Evolutionary conservation across 495 filamentous ascomycete genomes (phyloP), one percentile per base, ranked within the genome.

Genomic region (Parathielavia hyrcaniae): DNA sequence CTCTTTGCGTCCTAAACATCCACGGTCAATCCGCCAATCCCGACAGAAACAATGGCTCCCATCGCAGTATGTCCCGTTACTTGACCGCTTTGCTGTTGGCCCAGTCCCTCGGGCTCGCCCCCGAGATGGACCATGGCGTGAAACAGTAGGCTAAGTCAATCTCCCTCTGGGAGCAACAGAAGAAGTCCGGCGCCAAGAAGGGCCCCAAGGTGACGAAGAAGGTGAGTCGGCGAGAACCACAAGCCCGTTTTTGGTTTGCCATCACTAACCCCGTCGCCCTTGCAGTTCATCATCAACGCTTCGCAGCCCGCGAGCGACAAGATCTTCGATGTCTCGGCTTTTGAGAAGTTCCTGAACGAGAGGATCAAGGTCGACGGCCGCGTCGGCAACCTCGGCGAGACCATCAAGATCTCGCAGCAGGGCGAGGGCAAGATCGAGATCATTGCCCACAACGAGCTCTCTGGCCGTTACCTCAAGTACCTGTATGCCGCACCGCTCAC

Each of bases 261-360:
- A 23, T 26, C 32, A 55, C 65, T 71, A 51, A 49, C 61, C 61
- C n/a, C 20, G 53, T 58, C 40, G 32, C 35, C 16, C 17, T 61
- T 20, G 55, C 59, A 96, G 93, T 98, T 88, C 86, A 83, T 92
- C 79, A 97, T 98, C 89, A 95, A 97, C 79, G 91, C 91, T 71
- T 90, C 87, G 62, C 93, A 97, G 77, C 95, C 93, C 67, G 91
- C 90, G 60, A 86, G 83, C 79, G 95, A 98, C 85, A 97, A 97
- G 86, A 98, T 98, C 83, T 98, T 98, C 88, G 91, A 98, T 74
- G 85, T 96, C 74, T 84, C 87, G 63, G 91, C 92, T 67, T 98
- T 97, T 79, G 91, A 97, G 83, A 97, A 97, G 85, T 98, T 98
- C 87, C 87, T 98, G 53, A 91, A 96, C 81, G 95, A 98, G 79